Percentiles rank a stretch among this genome's conserved stretches.
These are phyloP conservation scores for Penicillium sp. DNA, from an alignment of 2,329 filamentous ascomycete species.

Conservation along the genomic window DNA sequence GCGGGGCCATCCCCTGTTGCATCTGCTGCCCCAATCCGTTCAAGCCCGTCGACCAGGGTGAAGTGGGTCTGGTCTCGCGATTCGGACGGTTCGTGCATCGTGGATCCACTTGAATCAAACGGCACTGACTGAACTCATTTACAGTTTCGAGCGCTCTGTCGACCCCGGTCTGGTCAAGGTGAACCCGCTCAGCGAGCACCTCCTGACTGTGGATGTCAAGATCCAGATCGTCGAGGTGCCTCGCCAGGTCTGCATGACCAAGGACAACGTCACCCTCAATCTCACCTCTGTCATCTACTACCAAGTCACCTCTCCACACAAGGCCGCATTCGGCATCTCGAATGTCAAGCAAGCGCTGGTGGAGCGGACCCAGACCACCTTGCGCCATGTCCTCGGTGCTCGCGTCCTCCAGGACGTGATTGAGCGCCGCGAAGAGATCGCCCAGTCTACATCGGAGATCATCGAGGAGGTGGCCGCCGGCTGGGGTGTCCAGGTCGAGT, in stretches of 20 bases:
- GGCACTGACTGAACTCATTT: conserved; percentile 1
- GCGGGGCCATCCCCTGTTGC: conserved; percentile 87
- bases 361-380: conserved; percentile 94
- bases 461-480: conserved; percentile 91
- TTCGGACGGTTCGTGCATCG: conserved; percentile 58
- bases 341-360: conserved; percentile 94
- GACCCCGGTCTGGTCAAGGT: conserved; percentile 96
- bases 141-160: conserved; percentile 79
- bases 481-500: conserved; percentile 95
- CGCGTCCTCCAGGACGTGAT: conserved; percentile 96
- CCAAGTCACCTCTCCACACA: conserved; percentile 91
- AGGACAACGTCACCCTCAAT: conserved; percentile 93
- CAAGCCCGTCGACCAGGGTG: conserved; percentile 85
- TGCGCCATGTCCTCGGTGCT: conserved; percentile 93
- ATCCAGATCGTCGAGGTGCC: conserved; percentile 97
- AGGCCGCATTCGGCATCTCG: conserved; percentile 91
- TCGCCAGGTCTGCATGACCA: conserved; percentile 97
- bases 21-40: conserved; percentile 91
- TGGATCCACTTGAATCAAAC: no score
- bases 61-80: conserved; percentile 91
- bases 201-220: conserved; percentile 95
- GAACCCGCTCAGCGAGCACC: conserved; percentile 85
- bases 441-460: conserved; percentile 89
- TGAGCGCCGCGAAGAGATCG: conserved; percentile 94
- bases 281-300: conserved; percentile 99